A percentile compares a stretch with the other conserved stretches of the same genome.
Conservation (phyloP, 495 filamentous ascomycete species). For the Wilcoxina mikolae region DNA sequence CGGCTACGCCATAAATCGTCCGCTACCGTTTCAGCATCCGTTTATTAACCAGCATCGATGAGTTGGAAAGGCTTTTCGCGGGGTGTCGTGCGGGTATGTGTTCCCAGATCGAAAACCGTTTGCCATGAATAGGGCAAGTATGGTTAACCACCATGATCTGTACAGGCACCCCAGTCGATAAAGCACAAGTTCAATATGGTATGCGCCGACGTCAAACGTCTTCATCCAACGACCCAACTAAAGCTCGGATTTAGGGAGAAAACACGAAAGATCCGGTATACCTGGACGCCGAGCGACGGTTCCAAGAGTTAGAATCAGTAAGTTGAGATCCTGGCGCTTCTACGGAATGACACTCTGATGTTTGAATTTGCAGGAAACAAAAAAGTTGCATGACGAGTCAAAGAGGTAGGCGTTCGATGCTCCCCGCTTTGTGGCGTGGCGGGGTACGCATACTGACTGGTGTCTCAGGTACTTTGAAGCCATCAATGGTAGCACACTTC, state of each 20-base stretch:
- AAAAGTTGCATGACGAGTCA: slow-evolving; percentile 86
- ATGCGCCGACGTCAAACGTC: slow-evolving; percentile 8
- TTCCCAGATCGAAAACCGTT: not conserved
- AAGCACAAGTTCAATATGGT: slow-evolving; percentile 81
- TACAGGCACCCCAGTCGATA: slow-evolving; percentile 76
- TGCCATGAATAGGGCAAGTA: not conserved
- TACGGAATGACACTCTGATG: slow-evolving; percentile 8
- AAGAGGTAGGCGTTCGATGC: slow-evolving; percentile 45
- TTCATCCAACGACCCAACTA: not conserved
- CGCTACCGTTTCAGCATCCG: not conserved
- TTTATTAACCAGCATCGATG: slow-evolving; percentile 41
- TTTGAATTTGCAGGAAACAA: slow-evolving; percentile 50
- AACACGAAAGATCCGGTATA: slow-evolving; percentile 89
- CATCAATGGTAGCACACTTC: slow-evolving; percentile 57
- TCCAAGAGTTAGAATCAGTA: slow-evolving; percentile 72
- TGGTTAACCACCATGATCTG: slow-evolving; percentile 3
- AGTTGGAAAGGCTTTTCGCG: slow-evolving; percentile 95
- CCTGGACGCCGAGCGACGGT: slow-evolving; percentile 83
- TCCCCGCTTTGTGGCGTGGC: not conserved
- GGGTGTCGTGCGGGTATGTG: slow-evolving; percentile 60
- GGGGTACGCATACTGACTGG: slow-evolving; percentile 7
- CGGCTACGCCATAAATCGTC: too few relatives aligned
- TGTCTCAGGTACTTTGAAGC: slow-evolving; percentile 61
- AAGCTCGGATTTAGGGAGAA: slow-evolving; percentile 45
- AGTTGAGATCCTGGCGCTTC: not conserved